Evolutionary conservation across 495 filamentous ascomycete genomes (phyloP).

Genomic region (Neurospora sp.): DNA sequence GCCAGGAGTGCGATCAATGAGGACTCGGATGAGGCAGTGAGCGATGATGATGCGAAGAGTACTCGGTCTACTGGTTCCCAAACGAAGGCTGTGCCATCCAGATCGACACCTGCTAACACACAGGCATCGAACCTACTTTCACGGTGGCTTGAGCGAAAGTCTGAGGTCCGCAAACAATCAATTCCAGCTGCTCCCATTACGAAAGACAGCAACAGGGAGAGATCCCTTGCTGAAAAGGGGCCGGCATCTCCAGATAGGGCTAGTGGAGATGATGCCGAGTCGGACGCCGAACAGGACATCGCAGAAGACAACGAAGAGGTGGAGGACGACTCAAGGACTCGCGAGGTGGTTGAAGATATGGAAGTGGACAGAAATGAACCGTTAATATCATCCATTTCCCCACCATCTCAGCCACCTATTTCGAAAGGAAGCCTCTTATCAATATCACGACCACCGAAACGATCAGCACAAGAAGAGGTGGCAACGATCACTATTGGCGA

Average conservation of each 20-base stretch:
- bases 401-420: conserved; percentile 26
- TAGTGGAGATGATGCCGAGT: neutral
- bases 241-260: neutral
- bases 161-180: neutral
- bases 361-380: conserved; percentile 14
- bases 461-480: conserved; percentile 49
- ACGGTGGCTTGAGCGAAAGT: conserved; percentile 13
- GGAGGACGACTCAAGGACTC: neutral
- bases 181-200: neutral
- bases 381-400: conserved; percentile 25
- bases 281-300: neutral
- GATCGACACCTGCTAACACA: neutral
- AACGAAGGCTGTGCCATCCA: neutral
- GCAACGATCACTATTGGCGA: conserved; percentile 88
- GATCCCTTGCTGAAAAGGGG: conserved; percentile 3
- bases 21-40: conserved; percentile 4
- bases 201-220: neutral
- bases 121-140: conserved; percentile 7
- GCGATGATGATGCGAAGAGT: neutral
- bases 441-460: conserved; percentile 34
- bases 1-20: conserved; percentile 1
- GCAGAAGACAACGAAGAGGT: neutral
- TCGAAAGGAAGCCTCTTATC: conserved; percentile 10
- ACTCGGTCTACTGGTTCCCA: neutral
- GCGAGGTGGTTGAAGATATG: neutral